phyloP scores from a whole-genome alignment of 768 basidiomycete species.

The Tulasnella sp. region DNA sequence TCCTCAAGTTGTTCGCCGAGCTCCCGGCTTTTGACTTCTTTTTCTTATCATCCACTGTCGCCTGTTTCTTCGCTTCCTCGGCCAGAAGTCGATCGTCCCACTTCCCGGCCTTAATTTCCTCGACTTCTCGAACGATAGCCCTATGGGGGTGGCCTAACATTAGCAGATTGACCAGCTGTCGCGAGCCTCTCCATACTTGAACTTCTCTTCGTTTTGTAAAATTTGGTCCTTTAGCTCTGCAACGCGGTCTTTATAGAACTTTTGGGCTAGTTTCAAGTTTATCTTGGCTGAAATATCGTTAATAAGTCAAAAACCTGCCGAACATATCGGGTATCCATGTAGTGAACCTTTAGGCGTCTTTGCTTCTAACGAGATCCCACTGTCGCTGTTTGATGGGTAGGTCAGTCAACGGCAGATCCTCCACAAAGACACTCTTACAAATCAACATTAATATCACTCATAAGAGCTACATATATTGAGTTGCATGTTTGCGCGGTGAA shows the following conservation, averaged over 20 bases:
- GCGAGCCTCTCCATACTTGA: conserved; percentile 53
- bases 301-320: conserved; percentile 4
- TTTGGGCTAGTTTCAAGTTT: conserved; percentile 70
- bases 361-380: conserved; percentile 47
- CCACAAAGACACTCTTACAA: conserved; percentile 42
- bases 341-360: conserved; percentile 49
- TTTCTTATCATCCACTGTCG: neutral
- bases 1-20: neutral
- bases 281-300: conserved; percentile 47
- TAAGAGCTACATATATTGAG: conserved; percentile 59
- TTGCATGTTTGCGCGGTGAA: conserved; percentile 73
- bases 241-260: conserved; percentile 64
- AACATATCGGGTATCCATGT: conserved; percentile 27
- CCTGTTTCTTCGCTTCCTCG: conserved; percentile 35
- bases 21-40: conserved; percentile 1
- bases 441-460: conserved; percentile 64
- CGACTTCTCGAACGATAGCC: conserved; percentile 65
- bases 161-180: neutral
- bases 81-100: conserved; percentile 54
- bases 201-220: conserved; percentile 64
- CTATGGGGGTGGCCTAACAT: conserved; percentile 39
- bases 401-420: conserved; percentile 13
- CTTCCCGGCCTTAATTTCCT: conserved; percentile 63
- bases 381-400: neutral
- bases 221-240: conserved; percentile 70